These are phyloP conservation scores for Hordeum pubiflorum DNA, from an alignment of 202 grass and related monocot genomes.

Conservation along the genomic window DNA sequence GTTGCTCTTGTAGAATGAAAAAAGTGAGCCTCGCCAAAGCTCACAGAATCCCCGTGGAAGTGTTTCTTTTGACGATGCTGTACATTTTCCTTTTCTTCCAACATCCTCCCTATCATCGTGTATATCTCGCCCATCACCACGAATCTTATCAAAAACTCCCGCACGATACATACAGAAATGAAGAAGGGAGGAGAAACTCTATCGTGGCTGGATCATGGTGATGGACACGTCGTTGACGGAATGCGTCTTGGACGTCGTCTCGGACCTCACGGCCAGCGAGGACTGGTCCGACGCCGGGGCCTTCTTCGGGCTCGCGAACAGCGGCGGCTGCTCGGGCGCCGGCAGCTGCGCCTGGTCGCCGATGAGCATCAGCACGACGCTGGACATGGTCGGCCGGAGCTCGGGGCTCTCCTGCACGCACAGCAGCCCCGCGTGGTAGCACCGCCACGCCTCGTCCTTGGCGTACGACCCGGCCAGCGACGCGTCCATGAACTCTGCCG, in stretches of 20 bases:
- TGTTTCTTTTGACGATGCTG: background rate
- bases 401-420: slow-evolving; percentile 82
- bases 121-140: background rate
- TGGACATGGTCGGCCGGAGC: slow-evolving; percentile 79
- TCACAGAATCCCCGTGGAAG: background rate
- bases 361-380: slow-evolving; percentile 66
- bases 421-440: slow-evolving; percentile 64
- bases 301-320: slow-evolving; percentile 25
- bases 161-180: no score
- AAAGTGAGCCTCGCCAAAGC: background rate
- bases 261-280: slow-evolving; percentile 36
- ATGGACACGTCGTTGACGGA: slow-evolving; percentile 83
- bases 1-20: background rate
- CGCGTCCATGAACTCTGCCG: slow-evolving; percentile 61
- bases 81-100: background rate
- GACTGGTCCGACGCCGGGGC: slow-evolving; percentile 18
- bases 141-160: background rate
- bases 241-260: slow-evolving; percentile 40
- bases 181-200: background rate
- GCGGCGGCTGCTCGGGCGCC: slow-evolving; percentile 38
- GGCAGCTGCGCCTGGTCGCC: slow-evolving; percentile 61
- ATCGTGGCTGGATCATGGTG: slow-evolving; percentile 59
- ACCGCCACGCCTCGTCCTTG: slow-evolving; percentile 45
- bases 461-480: slow-evolving; percentile 39
- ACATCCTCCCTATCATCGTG: background rate